These are phyloP conservation scores for Cnidoscolus chayamansa DNA, from an alignment of 441 rosid species.

Conservation along the genomic window DNA sequence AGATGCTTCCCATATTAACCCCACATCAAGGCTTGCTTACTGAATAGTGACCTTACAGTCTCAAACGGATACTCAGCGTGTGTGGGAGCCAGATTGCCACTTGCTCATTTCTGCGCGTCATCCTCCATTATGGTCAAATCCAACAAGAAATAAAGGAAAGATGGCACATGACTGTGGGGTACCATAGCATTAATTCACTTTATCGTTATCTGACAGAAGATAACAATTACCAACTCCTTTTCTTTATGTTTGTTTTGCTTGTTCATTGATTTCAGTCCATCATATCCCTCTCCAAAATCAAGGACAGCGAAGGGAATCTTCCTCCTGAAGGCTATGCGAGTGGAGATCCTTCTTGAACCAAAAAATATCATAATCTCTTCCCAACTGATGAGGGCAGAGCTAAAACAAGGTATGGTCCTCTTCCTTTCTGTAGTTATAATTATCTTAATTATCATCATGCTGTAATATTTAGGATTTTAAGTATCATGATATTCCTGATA, in stretches of 20 bases:
- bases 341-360: conserved; percentile 22
- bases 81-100: conserved; percentile 4
- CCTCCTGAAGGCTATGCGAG: conserved; percentile 24
- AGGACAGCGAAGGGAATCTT: conserved; percentile 21
- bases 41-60: background rate
- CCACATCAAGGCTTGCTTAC: background rate
- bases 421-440: background rate
- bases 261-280: background rate
- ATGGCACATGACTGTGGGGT: conserved; percentile 30
- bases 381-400: too few species aligned
- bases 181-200: conserved; percentile 16
- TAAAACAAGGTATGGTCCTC: too few species aligned
- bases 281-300: conserved; percentile 17
- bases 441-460: background rate
- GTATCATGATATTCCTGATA: background rate
- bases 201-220: conserved; percentile 13
- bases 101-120: background rate
- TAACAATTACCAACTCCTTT: conserved; percentile 12
- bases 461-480: background rate
- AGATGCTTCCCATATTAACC: background rate
- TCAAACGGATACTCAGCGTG: background rate
- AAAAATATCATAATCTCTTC: background rate
- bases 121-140: background rate
- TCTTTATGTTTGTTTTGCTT: background rate
- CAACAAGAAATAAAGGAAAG: background rate